A percentile compares a stretch with the other conserved stretches of the same genome.
Conservation (phyloP, 176 grass and related monocot genomes). For the Juncus inflexus region DNA sequence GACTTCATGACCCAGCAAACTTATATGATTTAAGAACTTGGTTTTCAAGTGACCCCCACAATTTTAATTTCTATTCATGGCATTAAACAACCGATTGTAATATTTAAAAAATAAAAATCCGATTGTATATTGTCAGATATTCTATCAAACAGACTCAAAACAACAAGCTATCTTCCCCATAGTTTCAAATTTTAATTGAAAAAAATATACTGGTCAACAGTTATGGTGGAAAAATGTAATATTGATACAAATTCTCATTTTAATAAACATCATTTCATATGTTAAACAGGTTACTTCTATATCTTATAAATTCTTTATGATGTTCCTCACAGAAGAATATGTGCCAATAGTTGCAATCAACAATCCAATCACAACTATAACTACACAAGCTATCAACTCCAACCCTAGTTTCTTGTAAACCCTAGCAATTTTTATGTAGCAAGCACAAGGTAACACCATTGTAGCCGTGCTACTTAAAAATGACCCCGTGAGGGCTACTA, state of each 20-base stretch:
- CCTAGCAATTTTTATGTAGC: slow-evolving; percentile 78
- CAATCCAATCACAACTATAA: slow-evolving; percentile 44
- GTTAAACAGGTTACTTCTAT: background rate
- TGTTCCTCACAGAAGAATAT: slow-evolving; percentile 61
- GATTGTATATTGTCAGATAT: no score
- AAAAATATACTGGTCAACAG: background rate
- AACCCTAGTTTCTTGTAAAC: slow-evolving; percentile 35
- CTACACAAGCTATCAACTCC: slow-evolving; percentile 40
- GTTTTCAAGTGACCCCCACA: no score
- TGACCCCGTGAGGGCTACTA: slow-evolving; percentile 55
- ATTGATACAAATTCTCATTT: background rate
- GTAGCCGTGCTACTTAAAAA: slow-evolving; percentile 60
- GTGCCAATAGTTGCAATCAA: slow-evolving; percentile 54
- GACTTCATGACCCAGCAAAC: no score
- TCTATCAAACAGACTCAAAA: no score
- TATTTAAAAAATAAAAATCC: no score
- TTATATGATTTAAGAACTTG: no score
- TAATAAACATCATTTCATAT: background rate
- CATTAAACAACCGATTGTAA: no score
- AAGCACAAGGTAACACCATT: slow-evolving; percentile 59
- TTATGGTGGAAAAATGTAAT: background rate
- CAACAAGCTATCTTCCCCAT: background rate
- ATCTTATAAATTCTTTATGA: slow-evolving; percentile 42
- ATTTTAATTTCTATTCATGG: no score
- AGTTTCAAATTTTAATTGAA: background rate